Percentiles rank a stretch among this genome's conserved stretches.
Conservation (phyloP, 768 basidiomycete genomes). For the Tylopilus rubrobrunneus region DNA sequence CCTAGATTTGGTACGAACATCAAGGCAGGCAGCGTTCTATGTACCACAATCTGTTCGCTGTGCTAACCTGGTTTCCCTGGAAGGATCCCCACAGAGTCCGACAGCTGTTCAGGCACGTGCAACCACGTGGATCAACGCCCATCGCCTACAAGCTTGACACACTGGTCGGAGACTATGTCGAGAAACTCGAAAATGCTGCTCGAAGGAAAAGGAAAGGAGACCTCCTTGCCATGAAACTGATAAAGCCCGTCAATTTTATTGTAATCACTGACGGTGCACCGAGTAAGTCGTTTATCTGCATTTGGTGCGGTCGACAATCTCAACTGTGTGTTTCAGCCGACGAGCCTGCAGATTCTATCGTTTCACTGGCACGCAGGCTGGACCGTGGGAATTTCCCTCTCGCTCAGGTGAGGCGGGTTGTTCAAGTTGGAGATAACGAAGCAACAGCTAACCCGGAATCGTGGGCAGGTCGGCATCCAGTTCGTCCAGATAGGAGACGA, state of each 20-base stretch:
- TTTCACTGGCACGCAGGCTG: slow-evolving; percentile 44
- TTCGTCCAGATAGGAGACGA: slow-evolving; percentile 68
- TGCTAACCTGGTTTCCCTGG: not conserved
- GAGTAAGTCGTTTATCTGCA: slow-evolving; percentile 34
- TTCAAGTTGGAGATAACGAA: too few species aligned
- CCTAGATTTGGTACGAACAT: slow-evolving; percentile 31
- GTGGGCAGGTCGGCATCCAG: slow-evolving; percentile 56
- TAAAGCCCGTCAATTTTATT: slow-evolving; percentile 58
- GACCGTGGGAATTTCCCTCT: slow-evolving; percentile 50
- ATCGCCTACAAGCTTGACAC: slow-evolving; percentile 41
- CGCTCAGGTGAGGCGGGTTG: slow-evolving; percentile 39
- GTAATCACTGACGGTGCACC: slow-evolving; percentile 64
- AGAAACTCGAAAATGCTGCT: slow-evolving; percentile 32
- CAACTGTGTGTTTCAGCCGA: slow-evolving; percentile 36
- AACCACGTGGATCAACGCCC: slow-evolving; percentile 43
- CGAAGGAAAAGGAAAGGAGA: slow-evolving; percentile 22
- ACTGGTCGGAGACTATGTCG: slow-evolving; percentile 37
- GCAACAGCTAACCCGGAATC: slow-evolving; percentile 3
- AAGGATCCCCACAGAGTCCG: slow-evolving; percentile 39
- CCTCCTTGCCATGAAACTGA: slow-evolving; percentile 22
- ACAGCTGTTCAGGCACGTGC: slow-evolving; percentile 41
- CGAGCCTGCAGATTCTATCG: slow-evolving; percentile 47
- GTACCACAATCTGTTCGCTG: not conserved
- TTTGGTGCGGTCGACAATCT: not conserved
- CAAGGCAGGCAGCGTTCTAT: slow-evolving; percentile 29